Conservation (phyloP, 495 filamentous ascomycete genomes). For the Cairneyella variabilis region DNA sequence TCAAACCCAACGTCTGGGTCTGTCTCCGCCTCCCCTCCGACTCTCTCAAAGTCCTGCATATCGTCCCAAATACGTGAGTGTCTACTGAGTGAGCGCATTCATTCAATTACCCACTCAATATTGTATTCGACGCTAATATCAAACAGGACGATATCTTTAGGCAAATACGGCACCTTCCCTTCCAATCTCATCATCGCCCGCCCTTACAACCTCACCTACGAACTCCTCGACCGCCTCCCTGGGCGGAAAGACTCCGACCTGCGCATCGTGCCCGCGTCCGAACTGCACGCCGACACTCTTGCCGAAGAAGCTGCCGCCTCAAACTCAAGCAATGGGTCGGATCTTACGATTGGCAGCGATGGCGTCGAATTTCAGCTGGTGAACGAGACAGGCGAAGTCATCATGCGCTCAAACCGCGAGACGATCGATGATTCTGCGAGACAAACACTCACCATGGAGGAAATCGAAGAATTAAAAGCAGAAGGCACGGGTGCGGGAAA, state of each 20-base stretch:
- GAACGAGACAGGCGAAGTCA: slow-evolving; percentile 50
- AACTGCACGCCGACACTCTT: slow-evolving; percentile 78
- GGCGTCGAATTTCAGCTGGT: slow-evolving; percentile 45
- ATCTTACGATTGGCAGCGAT: slow-evolving; percentile 37
- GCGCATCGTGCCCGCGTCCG: slow-evolving; percentile 73
- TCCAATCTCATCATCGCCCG: slow-evolving; percentile 82
- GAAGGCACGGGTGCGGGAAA: slow-evolving; percentile 73
- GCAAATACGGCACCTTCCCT: slow-evolving; percentile 86
- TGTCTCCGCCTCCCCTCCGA: slow-evolving; percentile 67
- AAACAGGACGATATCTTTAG: slow-evolving; percentile 70
- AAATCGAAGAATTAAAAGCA: slow-evolving; percentile 90
- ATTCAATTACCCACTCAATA: slow-evolving; percentile 24
- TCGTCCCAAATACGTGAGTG: slow-evolving; percentile 76
- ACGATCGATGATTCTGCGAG: slow-evolving; percentile 76
- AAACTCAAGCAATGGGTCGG: slow-evolving; percentile 28
- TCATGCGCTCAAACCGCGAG: slow-evolving; percentile 74
- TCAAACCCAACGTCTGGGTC: slow-evolving; percentile 62
- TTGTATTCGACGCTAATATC: slow-evolving; percentile 18
- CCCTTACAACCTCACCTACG: slow-evolving; percentile 87
- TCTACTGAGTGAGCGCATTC: slow-evolving; percentile 22
- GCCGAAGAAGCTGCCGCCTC: slow-evolving; percentile 43
- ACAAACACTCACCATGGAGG: slow-evolving; percentile 75
- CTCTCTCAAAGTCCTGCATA: slow-evolving; percentile 55
- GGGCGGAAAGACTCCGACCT: slow-evolving; percentile 55
- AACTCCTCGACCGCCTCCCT: slow-evolving; percentile 67